These are phyloP conservation scores for Plectosphaerella sp. DNA, from an alignment of 2,329 filamentous ascomycete genomes.

Conservation along the genomic window DNA sequence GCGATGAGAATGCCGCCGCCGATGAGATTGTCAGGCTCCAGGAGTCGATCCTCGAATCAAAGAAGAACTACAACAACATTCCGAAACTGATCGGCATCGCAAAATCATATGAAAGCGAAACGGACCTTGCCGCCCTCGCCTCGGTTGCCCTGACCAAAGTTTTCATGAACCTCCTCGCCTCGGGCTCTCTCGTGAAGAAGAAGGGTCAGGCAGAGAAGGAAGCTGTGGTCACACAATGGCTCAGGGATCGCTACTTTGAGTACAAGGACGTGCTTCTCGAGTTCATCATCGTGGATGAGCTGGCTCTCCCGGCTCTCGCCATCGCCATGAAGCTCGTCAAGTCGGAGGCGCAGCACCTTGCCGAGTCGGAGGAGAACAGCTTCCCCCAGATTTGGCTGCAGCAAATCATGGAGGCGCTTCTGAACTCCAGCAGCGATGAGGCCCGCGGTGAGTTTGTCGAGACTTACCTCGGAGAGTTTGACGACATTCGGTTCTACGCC, in stretches of 20 bases:
- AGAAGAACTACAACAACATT: constrained; percentile 91
- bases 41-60: constrained; percentile 76
- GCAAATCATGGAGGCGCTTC: constrained; percentile 57
- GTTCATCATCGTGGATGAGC: constrained; percentile 57
- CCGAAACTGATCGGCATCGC: constrained; percentile 58
- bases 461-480: constrained; percentile 73
- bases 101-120: constrained; percentile 42
- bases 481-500: constrained; percentile 82
- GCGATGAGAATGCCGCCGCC: constrained; percentile 30
- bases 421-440: constrained; percentile 53
- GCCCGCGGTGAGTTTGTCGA: constrained; percentile 70
- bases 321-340: constrained; percentile 82
- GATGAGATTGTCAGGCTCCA: constrained; percentile 65
- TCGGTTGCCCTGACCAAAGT: constrained; percentile 80
- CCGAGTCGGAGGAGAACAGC: constrained; percentile 56
- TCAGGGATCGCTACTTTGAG: constrained; percentile 69
- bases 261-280: constrained; percentile 61
- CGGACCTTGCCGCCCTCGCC: constrained; percentile 60
- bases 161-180: constrained; percentile 75
- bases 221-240: constrained; percentile 68
- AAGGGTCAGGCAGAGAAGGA: constrained; percentile 69
- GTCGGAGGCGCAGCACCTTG: constrained; percentile 64
- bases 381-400: constrained; percentile 68
- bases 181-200: constrained; percentile 64
- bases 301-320: constrained; percentile 69